A percentile compares a stretch with the other conserved stretches of the same genome.
Evolutionary conservation across 768 basidiomycete genomes (phyloP).

Genomic region (Filobasidium wieringae): DNA sequence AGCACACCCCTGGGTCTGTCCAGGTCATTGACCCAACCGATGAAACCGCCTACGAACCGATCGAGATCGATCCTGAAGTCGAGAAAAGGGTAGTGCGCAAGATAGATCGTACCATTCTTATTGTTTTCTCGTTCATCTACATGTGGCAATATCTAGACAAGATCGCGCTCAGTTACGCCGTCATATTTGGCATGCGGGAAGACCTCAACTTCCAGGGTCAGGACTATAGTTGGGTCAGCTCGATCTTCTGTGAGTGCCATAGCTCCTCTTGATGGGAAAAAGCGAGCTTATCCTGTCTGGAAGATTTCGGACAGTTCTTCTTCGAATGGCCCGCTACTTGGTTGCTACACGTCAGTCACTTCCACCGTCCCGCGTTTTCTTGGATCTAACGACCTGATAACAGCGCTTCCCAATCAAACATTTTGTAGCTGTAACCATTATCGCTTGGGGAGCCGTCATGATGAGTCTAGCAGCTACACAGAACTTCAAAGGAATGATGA

Average conservation of each 20-base stretch:
- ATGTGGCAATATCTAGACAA: conserved; percentile 4
- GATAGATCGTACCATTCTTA: conserved; percentile 9
- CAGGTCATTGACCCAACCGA: too few species aligned
- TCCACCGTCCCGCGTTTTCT: not conserved
- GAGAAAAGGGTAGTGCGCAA: conserved; percentile 15
- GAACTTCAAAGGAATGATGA: not conserved
- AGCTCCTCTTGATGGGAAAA: not conserved
- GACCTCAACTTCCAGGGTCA: conserved; percentile 7
- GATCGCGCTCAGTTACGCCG: conserved; percentile 3
- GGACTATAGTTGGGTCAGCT: conserved; percentile 4
- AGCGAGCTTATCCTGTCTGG: not conserved
- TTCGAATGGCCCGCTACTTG: not conserved
- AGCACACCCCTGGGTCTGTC: not conserved
- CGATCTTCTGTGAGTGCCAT: conserved; percentile 7
- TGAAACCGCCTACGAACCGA: not conserved
- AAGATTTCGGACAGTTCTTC: conserved; percentile 6
- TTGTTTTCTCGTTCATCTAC: conserved; percentile 7
- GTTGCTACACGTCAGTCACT: not conserved
- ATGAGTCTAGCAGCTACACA: conserved; percentile 1
- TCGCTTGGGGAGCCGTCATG: conserved; percentile 1
- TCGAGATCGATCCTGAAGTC: conserved; percentile 9
- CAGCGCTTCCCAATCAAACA: conserved; percentile 1
- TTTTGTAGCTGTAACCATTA: not conserved
- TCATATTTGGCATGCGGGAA: conserved; percentile 12
- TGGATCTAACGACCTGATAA: not conserved